Conservation (phyloP, 176 grass and related monocot genomes). For the Areca catechu region DNA sequence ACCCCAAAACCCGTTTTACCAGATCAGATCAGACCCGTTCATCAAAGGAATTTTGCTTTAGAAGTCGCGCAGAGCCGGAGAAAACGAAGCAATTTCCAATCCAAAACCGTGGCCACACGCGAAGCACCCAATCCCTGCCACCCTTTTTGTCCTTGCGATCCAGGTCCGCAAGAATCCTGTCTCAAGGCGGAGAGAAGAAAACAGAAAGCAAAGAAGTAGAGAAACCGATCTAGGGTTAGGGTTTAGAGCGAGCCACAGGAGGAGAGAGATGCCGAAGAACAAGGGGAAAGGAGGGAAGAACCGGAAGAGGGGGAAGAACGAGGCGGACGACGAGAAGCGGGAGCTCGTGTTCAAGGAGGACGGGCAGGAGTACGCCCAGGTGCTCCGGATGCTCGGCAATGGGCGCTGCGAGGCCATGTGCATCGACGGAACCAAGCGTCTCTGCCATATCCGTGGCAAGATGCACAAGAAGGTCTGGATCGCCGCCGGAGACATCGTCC, state of each 20-base stretch:
- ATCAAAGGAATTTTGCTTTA: too few relatives aligned
- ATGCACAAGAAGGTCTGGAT: constrained; percentile 25
- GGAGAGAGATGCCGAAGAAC: constrained; percentile 22
- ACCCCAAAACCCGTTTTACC: too few relatives aligned
- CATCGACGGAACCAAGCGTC: constrained; percentile 16
- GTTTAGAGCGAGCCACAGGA: not conserved
- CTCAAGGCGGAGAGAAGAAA: too few relatives aligned
- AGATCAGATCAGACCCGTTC: too few relatives aligned
- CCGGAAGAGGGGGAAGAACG: constrained; percentile 18
- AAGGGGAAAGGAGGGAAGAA: constrained; percentile 24
- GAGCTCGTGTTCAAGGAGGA: constrained; percentile 21
- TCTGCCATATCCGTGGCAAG: constrained; percentile 20
- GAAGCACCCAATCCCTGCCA: too few relatives aligned
- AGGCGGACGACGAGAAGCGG: constrained; percentile 20
- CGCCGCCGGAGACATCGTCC: constrained; percentile 11
- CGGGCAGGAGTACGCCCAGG: constrained; percentile 19
- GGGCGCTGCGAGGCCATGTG: constrained; percentile 19
- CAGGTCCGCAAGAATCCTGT: too few relatives aligned
- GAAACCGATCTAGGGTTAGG: constrained; percentile 1
- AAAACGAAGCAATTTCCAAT: too few relatives aligned
- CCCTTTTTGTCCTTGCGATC: too few relatives aligned
- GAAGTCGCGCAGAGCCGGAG: too few relatives aligned
- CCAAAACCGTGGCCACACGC: too few relatives aligned
- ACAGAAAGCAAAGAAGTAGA: not conserved
- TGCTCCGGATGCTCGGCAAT: constrained; percentile 21